These are phyloP conservation scores for Hydrangea macrophylla DNA, from an alignment of 148 eudicot species.

Conservation along the genomic window DNA sequence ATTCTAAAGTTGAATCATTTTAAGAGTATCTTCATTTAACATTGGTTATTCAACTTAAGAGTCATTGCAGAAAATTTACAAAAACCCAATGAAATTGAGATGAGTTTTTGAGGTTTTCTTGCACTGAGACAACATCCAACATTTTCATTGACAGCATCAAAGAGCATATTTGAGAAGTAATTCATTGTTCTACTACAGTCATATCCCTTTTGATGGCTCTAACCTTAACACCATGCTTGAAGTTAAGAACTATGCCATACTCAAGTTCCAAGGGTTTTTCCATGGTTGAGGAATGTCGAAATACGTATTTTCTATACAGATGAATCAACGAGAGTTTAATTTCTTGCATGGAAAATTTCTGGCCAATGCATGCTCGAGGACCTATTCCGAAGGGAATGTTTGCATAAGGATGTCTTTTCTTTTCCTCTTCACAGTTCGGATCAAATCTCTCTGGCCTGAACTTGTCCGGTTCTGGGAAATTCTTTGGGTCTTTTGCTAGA, in stretches of 20 bases:
- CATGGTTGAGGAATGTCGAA: conserved; percentile 73
- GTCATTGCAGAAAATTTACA: too few relatives aligned
- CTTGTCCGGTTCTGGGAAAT: conserved; percentile 80
- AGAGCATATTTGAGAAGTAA: background rate
- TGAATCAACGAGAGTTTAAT: conserved; percentile 67
- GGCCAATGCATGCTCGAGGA: conserved; percentile 88
- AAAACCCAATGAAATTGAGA: too few relatives aligned
- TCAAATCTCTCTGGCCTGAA: too few relatives aligned
- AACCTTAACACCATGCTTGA: conserved; percentile 84
- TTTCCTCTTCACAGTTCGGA: conserved; percentile 71
- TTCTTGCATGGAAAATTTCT: conserved; percentile 81
- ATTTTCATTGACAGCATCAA: background rate
- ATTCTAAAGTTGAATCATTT: too few relatives aligned
- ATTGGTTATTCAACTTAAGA: too few relatives aligned
- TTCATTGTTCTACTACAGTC: background rate
- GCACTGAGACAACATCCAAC: too few relatives aligned
- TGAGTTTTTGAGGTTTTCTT: too few relatives aligned
- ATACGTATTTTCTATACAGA: conserved; percentile 58
- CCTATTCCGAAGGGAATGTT: conserved; percentile 92
- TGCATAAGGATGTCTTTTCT: conserved; percentile 82
- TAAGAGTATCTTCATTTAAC: too few relatives aligned
- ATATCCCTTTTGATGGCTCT: conserved; percentile 44
- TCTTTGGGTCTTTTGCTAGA: conserved; percentile 76
- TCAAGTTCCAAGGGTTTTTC: conserved; percentile 73
- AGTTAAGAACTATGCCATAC: conserved; percentile 77